Percentiles rank a stretch among this genome's conserved stretches.
These are phyloP conservation scores for Alternaria conjuncta DNA, from an alignment of 2,329 filamentous ascomycete species.

Conservation along the genomic window DNA sequence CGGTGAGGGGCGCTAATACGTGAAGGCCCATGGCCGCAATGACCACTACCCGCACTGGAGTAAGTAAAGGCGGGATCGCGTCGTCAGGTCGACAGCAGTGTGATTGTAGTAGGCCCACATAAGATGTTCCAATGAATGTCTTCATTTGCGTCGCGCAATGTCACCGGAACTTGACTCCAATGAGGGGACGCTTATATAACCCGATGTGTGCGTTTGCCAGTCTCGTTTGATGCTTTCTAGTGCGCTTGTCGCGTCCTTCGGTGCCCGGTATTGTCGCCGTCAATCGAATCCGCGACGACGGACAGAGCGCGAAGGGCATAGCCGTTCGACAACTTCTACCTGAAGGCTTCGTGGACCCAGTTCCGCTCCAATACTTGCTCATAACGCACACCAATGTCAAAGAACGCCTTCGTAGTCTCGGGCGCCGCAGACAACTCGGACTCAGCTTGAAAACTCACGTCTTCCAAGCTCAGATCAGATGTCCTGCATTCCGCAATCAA, in stretches of 20 bases:
- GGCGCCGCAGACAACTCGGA: too few species aligned
- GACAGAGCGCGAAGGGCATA: too few species aligned
- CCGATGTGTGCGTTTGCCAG: neutral
- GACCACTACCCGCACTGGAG: too few species aligned
- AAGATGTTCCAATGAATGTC: accelerated
- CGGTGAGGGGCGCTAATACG: neutral
- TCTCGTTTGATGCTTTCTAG: neutral
- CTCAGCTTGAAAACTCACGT: neutral
- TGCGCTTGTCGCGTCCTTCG: neutral
- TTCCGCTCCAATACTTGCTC: neutral
- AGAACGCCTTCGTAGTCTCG: neutral
- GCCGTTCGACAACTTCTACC: neutral
- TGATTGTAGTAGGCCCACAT: neutral
- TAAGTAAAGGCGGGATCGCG: neutral
- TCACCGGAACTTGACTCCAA: neutral
- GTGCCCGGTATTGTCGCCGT: neutral
- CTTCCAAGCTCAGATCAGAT: neutral
- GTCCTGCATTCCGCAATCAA: slow-evolving; percentile 11
- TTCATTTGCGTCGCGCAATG: neutral
- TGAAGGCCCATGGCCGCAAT: neutral
- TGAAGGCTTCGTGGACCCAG: neutral
- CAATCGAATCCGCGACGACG: neutral
- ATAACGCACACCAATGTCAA: slow-evolving; percentile 2
- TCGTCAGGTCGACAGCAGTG: neutral
- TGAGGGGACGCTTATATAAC: neutral